These are phyloP conservation scores for Nitzschia sp. DNA, from an alignment of 108 stramenopile species.

Conservation along the genomic window DNA sequence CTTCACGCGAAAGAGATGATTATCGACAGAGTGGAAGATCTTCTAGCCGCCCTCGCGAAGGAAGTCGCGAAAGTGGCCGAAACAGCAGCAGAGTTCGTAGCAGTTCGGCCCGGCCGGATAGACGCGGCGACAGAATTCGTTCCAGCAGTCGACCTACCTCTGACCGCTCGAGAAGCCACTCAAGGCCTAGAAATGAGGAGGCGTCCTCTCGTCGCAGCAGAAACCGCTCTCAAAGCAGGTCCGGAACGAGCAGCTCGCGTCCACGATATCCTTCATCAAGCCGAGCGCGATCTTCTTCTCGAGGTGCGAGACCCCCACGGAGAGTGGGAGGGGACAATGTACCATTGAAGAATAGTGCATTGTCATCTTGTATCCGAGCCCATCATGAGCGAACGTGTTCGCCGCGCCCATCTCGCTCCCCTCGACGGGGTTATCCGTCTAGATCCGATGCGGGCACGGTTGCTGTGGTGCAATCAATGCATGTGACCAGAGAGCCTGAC, in stretches of 20 bases:
- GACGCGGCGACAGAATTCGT: neutral
- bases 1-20: neutral
- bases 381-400: too few species aligned
- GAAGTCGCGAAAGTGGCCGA: neutral
- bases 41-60: neutral
- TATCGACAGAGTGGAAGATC: neutral
- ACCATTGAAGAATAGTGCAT: too few species aligned
- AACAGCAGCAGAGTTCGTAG: neutral
- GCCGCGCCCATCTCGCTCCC: too few species aligned
- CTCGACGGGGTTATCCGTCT: too few species aligned
- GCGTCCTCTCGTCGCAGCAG: too few species aligned
- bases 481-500: too few species aligned
- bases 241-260: neutral
- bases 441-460: too few species aligned
- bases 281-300: neutral
- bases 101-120: neutral
- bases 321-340: neutral
- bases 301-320: neutral
- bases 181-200: neutral
- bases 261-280: neutral
- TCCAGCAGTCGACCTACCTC: neutral
- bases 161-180: neutral
- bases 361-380: too few species aligned
- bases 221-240: neutral
- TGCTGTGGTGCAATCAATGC: too few species aligned